phyloP scores from a whole-genome alignment of 208 protist genomes.

The Trichomonas gallinae region DNA sequence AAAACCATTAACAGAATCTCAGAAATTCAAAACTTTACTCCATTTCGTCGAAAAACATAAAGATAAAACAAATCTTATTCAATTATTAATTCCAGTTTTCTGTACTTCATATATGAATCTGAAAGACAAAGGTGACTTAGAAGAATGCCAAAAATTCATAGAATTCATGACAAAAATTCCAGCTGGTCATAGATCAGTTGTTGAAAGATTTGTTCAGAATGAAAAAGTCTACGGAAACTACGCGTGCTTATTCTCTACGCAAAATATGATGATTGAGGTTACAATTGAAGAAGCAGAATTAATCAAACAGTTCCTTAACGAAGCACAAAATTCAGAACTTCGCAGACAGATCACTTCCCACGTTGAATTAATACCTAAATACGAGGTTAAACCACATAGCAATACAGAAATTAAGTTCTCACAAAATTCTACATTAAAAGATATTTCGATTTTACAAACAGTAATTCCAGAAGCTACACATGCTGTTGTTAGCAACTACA shows the following conservation, averaged over 20 bases:
- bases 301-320: neutral
- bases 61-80: neutral
- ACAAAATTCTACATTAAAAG: neutral
- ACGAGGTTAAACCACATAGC: neutral
- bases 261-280: neutral
- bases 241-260: neutral
- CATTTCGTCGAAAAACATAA: neutral
- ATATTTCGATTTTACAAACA: neutral
- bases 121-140: neutral
- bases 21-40: neutral
- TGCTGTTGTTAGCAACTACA: neutral
- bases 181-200: too few species aligned
- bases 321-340: neutral
- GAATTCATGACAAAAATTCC: neutral
- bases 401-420: neutral
- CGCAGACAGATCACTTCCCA: too few species aligned
- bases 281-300: neutral
- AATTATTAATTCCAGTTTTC: neutral
- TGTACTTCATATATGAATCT: neutral
- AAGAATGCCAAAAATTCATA: neutral
- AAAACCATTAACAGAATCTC: too few species aligned
- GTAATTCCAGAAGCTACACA: neutral
- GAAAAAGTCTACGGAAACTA: neutral
- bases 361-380: neutral
- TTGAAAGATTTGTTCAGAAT: neutral